These are phyloP conservation scores for Colletotrichum sp. DNA, from an alignment of 2,329 filamentous ascomycete genomes.

Conservation along the genomic window DNA sequence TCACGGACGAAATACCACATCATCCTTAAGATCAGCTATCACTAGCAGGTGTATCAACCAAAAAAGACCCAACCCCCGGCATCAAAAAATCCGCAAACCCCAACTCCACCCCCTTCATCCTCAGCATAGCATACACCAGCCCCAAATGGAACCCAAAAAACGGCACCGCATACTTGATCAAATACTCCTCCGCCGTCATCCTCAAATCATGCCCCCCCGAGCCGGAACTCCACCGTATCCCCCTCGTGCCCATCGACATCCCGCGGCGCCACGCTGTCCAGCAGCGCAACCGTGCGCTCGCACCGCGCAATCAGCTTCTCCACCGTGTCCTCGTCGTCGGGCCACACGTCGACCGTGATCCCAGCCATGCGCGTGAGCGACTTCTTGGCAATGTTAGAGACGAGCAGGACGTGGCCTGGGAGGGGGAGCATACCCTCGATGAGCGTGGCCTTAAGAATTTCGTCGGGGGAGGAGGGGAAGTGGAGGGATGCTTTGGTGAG, in stretches of 20 bases:
- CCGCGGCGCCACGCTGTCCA: fast-evolving
- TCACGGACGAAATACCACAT: too few species aligned
- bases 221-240: neutral
- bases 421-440: neutral
- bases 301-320: neutral
- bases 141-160: neutral
- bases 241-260: neutral
- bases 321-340: neutral
- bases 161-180: neutral
- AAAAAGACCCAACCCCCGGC: neutral
- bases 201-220: neutral
- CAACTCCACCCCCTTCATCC: neutral
- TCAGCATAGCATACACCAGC: neutral
- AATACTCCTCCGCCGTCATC: neutral
- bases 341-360: neutral
- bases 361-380: neutral
- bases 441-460: neutral
- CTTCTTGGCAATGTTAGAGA: neutral
- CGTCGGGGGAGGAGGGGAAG: neutral
- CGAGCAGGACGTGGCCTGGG: neutral
- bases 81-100: neutral
- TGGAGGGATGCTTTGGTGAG: neutral
- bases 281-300: neutral
- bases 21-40: too few species aligned
- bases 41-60: too few species aligned